Evolutionary conservation across 1,284 basidiomycete genomes (phyloP).

Genomic region (Cryptococcus hybrid): DNA sequence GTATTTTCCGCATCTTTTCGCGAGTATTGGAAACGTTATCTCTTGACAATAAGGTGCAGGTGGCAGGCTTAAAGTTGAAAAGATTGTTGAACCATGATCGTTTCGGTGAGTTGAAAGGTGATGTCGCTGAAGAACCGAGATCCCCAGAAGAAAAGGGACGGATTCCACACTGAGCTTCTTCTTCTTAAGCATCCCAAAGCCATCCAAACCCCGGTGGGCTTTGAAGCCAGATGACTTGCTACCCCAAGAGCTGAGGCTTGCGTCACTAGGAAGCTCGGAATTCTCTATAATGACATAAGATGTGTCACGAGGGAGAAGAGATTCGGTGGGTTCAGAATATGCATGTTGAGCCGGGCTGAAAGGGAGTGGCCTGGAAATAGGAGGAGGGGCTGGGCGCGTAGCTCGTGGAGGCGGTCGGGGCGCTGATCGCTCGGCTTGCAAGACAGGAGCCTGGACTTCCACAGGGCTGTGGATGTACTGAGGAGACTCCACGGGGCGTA

Average conservation of each 20-base stretch:
- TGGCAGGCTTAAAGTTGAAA: conserved; percentile 78
- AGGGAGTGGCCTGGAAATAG: conserved; percentile 5
- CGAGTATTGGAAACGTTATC: conserved; percentile 42
- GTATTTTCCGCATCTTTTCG: conserved; percentile 27
- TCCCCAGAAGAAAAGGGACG: conserved; percentile 21
- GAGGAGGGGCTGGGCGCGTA: conserved; percentile 17
- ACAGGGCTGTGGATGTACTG: conserved; percentile 6
- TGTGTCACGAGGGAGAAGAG: conserved; percentile 37
- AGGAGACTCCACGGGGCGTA: conserved; percentile 23
- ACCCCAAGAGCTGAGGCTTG: conserved; percentile 25
- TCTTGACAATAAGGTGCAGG: conserved; percentile 52
- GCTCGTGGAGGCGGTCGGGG: conserved; percentile 19
- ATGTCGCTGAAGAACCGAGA: conserved; percentile 19
- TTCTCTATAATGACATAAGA: conserved; percentile 45
- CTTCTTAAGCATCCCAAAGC: conserved; percentile 46
- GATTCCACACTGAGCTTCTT: conserved; percentile 32
- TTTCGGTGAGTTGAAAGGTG: conserved; percentile 49
- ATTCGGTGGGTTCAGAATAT: conserved; percentile 20
- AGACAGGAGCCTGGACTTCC: conserved; percentile 8
- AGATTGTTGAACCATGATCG: conserved; percentile 85
- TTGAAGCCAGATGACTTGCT: conserved; percentile 28
- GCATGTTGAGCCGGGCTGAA: conserved; percentile 13
- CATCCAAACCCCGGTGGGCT: conserved; percentile 34
- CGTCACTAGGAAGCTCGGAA: conserved; percentile 25
- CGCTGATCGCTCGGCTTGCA: conserved; percentile 26